Conservation (phyloP, 2,329 filamentous ascomycete genomes). For the Colletotrichum nymphaeae region DNA sequence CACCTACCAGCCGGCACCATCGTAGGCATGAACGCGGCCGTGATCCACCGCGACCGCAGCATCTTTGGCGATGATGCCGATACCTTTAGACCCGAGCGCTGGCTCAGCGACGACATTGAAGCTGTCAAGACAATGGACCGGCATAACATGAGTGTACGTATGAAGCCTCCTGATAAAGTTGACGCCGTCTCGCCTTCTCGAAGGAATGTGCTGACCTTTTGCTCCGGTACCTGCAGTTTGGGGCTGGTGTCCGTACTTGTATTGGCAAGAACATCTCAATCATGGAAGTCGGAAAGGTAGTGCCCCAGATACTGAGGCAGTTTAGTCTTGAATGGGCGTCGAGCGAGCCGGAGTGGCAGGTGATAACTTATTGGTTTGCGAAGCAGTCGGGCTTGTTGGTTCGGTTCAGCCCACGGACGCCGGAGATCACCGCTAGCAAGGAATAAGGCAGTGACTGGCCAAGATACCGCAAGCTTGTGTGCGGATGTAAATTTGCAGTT, state of each 20-base stretch:
- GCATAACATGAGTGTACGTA: background rate
- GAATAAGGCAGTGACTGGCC: too few relatives aligned
- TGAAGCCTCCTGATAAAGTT: background rate
- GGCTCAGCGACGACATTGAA: conserved; percentile 41
- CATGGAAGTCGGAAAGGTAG: background rate
- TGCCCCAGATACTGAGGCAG: background rate
- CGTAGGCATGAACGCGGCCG: conserved; percentile 50
- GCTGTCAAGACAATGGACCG: conserved; percentile 37
- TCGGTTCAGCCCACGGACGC: background rate
- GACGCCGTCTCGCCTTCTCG: background rate
- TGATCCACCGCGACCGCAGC: conserved; percentile 47
- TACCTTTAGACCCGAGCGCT: conserved; percentile 55
- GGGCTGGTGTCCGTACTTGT: background rate
- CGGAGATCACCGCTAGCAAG: background rate
- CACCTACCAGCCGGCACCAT: conserved; percentile 35
- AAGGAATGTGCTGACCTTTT: background rate
- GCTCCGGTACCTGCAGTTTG: background rate
- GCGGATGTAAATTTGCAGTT: too few relatives aligned
- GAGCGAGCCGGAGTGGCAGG: background rate
- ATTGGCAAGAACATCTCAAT: background rate
- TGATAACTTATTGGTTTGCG: background rate
- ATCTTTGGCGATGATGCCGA: conserved; percentile 56
- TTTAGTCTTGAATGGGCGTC: background rate
- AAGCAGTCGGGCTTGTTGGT: background rate
- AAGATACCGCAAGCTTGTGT: too few relatives aligned